Evolutionary conservation across 805 yeast species (phyloP).

Genomic region (Candida palmyrensis): DNA sequence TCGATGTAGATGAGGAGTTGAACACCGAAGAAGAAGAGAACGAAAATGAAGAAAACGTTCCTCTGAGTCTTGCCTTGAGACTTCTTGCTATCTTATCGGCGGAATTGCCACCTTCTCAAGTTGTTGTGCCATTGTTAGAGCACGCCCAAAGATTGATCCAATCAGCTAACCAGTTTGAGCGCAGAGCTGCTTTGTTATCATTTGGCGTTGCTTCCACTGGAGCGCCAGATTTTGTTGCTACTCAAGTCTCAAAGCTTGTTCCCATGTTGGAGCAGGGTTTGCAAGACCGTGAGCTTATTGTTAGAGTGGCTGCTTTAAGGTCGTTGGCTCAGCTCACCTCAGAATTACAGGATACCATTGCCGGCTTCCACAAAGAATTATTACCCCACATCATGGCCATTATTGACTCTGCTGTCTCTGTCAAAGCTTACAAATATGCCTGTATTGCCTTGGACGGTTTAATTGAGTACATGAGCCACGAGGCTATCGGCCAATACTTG

Average conservation of each 20-base stretch:
- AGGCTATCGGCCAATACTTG: conserved; percentile 74
- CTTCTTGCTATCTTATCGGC: conserved; percentile 72
- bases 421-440: conserved; percentile 83
- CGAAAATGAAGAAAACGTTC: conserved; percentile 87
- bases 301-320: conserved; percentile 81
- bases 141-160: conserved; percentile 49
- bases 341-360: conserved; percentile 80
- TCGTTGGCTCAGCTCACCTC: conserved; percentile 72
- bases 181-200: conserved; percentile 82
- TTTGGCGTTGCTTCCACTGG: conserved; percentile 84
- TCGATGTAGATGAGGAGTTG: conserved; percentile 71
- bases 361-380: conserved; percentile 76
- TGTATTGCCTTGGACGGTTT: conserved; percentile 88
- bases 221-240: conserved; percentile 86
- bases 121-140: conserved; percentile 72
- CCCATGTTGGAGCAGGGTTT: conserved; percentile 73
- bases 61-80: conserved; percentile 73
- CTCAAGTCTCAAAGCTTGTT: conserved; percentile 68
- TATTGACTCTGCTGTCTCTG: conserved; percentile 80
- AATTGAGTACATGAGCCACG: conserved; percentile 85
- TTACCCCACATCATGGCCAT: conserved; percentile 83
- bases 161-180: conserved; percentile 61
- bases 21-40: conserved; percentile 83
- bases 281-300: conserved; percentile 67
- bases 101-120: conserved; percentile 91